phyloP scores from a whole-genome alignment of 768 basidiomycete species.

The Amanita pseudoporphyria region DNA sequence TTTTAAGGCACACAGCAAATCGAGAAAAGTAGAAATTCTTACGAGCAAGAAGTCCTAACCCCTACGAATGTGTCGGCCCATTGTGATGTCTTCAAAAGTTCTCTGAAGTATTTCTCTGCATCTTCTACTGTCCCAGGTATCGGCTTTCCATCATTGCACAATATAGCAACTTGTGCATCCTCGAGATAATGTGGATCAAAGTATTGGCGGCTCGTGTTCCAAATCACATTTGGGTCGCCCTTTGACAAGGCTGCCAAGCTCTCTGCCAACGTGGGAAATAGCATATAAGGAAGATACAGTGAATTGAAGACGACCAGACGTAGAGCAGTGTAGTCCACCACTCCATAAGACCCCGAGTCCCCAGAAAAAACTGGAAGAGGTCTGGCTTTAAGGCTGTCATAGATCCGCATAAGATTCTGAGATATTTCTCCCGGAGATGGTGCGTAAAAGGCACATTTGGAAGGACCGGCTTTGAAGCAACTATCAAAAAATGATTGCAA shows the following conservation, averaged over 20 bases:
- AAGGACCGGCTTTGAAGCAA: slow-evolving; percentile 28
- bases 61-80: slow-evolving; percentile 15
- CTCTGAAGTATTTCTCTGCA: slow-evolving; percentile 8
- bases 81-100: slow-evolving; percentile 9
- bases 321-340: slow-evolving; percentile 26
- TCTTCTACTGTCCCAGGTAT: slow-evolving; percentile 13
- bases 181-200: background rate
- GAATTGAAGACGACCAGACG: slow-evolving; percentile 20
- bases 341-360: slow-evolving; percentile 19
- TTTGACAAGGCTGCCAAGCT: slow-evolving; percentile 25
- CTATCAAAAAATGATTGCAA: slow-evolving; percentile 25
- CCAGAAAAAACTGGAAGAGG: slow-evolving; percentile 24
- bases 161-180: slow-evolving; percentile 12
- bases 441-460: slow-evolving; percentile 28
- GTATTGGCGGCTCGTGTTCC: slow-evolving; percentile 5
- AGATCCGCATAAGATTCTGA: slow-evolving; percentile 25
- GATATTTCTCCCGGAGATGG: slow-evolving; percentile 22
- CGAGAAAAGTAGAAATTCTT: background rate
- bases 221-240: slow-evolving; percentile 22
- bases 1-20: background rate
- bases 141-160: slow-evolving; percentile 15
- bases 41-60: slow-evolving; percentile 14
- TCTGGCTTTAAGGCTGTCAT: slow-evolving; percentile 11
- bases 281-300: slow-evolving; percentile 26
- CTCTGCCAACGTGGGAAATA: slow-evolving; percentile 24